Percentiles rank a stretch among this genome's conserved stretches.
Evolutionary conservation across 2,329 filamentous ascomycete genomes (phyloP).

Genomic region (Graphium sp.): DNA sequence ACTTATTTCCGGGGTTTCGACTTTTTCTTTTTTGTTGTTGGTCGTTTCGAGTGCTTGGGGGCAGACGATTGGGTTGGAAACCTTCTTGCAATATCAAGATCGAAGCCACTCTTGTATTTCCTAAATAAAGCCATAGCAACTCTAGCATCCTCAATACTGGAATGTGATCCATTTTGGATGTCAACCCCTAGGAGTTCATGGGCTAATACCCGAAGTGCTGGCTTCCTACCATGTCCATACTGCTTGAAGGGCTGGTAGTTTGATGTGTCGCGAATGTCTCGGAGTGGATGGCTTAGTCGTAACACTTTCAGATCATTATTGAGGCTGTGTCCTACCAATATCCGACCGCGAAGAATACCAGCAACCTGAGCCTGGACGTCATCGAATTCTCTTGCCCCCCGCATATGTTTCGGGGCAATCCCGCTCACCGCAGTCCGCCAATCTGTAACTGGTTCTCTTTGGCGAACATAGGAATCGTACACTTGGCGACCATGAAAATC

Average conservation of each 20-base stretch:
- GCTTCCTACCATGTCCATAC: conserved; percentile 49
- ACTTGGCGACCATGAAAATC: conserved; percentile 88
- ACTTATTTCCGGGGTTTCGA: conserved; percentile 19
- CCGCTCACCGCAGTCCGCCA: conserved; percentile 83
- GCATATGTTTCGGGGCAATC: conserved; percentile 58
- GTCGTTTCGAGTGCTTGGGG: conserved; percentile 4
- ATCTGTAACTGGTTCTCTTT: conserved; percentile 65
- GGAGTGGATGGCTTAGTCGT: conserved; percentile 59
- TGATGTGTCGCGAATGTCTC: conserved; percentile 73
- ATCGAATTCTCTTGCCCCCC: conserved; percentile 50
- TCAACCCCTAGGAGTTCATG: conserved; percentile 40
- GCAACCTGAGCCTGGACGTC: conserved; percentile 61
- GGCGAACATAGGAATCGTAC: conserved; percentile 84
- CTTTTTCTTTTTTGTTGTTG: conserved; percentile 16
- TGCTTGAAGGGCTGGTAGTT: conserved; percentile 60
- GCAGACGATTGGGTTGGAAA: conserved; percentile 27
- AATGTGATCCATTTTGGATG: conserved; percentile 48
- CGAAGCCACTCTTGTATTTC: conserved; percentile 69
- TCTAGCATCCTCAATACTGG: conserved; percentile 63
- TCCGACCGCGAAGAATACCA: conserved; percentile 48
- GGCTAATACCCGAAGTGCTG: conserved; percentile 43
- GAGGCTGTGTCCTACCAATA: conserved; percentile 73
- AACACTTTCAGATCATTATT: conserved; percentile 65
- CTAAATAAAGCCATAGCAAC: conserved; percentile 83
- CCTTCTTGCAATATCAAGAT: conserved; percentile 57